A percentile compares a stretch with the other conserved stretches of the same genome.
phyloP scores from a whole-genome alignment of 495 filamentous ascomycete genomes.

The Xylaria curta region DNA sequence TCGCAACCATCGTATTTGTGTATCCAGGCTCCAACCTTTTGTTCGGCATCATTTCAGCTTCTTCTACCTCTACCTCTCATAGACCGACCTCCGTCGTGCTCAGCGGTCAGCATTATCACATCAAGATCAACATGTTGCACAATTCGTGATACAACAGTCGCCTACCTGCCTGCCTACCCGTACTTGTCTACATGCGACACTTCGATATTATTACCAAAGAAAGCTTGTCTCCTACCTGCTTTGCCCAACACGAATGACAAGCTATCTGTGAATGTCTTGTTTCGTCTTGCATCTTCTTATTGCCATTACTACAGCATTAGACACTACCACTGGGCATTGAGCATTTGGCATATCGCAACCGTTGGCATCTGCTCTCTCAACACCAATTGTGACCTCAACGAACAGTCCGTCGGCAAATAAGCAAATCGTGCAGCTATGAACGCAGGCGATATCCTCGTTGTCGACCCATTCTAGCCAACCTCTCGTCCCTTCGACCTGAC shows the following conservation, averaged over 20 bases:
- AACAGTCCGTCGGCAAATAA: background rate
- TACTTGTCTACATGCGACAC: background rate
- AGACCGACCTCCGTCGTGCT: background rate
- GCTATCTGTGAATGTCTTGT: background rate
- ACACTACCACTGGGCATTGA: background rate
- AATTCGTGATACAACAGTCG: background rate
- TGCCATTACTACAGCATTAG: background rate
- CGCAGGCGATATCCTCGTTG: background rate
- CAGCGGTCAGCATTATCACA: background rate
- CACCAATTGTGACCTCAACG: background rate
- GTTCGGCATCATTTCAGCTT: background rate
- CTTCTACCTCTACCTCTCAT: background rate
- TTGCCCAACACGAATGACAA: background rate
- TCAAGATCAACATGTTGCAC: background rate
- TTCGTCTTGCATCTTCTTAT: background rate
- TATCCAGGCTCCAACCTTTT: background rate
- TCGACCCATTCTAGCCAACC: slow-evolving; percentile 5
- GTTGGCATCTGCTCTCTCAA: no score
- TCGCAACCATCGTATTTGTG: background rate
- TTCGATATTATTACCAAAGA: background rate
- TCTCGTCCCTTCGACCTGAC: background rate
- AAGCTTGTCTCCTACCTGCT: background rate
- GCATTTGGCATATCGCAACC: background rate
- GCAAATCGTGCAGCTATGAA: slow-evolving; percentile 20
- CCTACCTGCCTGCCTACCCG: background rate